Evolutionary conservation across 2,329 filamentous ascomycete genomes (phyloP), one percentile per base, ranked within the genome.

Genomic region (Calcarisporium arbuscula): DNA sequence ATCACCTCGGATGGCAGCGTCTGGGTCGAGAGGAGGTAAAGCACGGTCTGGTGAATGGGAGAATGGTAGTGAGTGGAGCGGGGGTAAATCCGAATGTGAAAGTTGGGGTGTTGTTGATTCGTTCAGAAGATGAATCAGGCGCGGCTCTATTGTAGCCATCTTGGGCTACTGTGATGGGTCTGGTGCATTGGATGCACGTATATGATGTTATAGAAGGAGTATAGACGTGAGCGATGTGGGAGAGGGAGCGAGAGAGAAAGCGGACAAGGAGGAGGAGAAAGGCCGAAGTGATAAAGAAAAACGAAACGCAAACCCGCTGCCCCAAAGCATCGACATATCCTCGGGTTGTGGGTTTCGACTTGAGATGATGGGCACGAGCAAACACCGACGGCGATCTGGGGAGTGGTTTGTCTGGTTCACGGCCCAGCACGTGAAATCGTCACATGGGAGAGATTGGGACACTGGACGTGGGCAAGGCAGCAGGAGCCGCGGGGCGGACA

Each of bases 81-180:
- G 68, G 23, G 75, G 74, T 4, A 77, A 65, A 40, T 74, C 71
- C 49, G 68, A 59, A 42, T 67, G 64, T 48, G 60, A 63, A 47
- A 62, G 59, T 45, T 65, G 65, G 29, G 68, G 66, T 42, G 64
- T 63, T 27, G 64, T 64, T 31, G 65, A 67, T 49, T 76, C 70
- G 57, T 80, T 80, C 50, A 80, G 64, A 45, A 80, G 60, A 54
- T 80, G 74, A 53, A 80, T 81, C 46, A 81, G 65, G 52, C 76
- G 73, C 52, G 77, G 77, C 68, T 81, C 77, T 60, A 80, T 80
- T 52, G 74, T 80, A 47, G 74, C 73, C 73, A 77, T 77, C 59
- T 57, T 74, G 66, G 51, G 46, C 49, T 48, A 40, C 40, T 35
- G 35, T 42, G 44, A 36, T 37, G 42, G 36, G 40, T 36, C 45